Conservation (phyloP, 2,329 filamentous ascomycete species). For the Trichophyton simii region DNA sequence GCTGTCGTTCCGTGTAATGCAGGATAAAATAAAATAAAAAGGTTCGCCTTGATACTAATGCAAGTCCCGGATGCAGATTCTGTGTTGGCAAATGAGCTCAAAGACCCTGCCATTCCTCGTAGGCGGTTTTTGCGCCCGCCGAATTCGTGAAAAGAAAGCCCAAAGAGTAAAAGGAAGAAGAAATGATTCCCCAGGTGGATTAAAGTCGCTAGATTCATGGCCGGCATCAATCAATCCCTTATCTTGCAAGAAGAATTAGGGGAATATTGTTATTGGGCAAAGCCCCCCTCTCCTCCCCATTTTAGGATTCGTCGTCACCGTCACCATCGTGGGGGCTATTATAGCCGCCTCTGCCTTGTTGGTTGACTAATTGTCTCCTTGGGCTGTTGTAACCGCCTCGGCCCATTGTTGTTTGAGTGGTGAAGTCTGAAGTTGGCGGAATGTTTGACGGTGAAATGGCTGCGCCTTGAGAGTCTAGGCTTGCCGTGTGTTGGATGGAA, state of each 20-base stretch:
- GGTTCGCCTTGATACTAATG: background rate
- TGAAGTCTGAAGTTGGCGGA: background rate
- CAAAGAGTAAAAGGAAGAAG: background rate
- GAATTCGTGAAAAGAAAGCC: background rate
- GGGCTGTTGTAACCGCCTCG: constrained; percentile 25
- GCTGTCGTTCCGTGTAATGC: constrained; percentile 32
- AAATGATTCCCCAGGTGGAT: background rate
- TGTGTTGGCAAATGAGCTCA: constrained; percentile 12
- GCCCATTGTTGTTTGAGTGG: constrained; percentile 20
- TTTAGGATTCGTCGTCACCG: constrained; percentile 13
- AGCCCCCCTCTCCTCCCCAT: background rate
- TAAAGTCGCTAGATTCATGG: constrained; percentile 3
- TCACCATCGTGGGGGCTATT: constrained; percentile 18
- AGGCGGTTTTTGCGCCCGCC: background rate
- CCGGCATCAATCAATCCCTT: constrained; percentile 5
- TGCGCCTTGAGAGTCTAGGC: background rate
- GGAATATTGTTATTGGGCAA: background rate
- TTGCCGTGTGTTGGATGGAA: background rate
- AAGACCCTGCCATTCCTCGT: background rate
- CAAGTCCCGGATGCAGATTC: constrained; percentile 7
- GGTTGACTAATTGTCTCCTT: constrained; percentile 11
- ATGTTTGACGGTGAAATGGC: background rate
- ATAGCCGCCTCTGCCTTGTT: constrained; percentile 24
- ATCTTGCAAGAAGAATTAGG: constrained; percentile 1
- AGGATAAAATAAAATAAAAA: constrained; percentile 13